phyloP scores from a whole-genome alignment of 345 rosid genomes.

The Lenwebbia sp. region DNA sequence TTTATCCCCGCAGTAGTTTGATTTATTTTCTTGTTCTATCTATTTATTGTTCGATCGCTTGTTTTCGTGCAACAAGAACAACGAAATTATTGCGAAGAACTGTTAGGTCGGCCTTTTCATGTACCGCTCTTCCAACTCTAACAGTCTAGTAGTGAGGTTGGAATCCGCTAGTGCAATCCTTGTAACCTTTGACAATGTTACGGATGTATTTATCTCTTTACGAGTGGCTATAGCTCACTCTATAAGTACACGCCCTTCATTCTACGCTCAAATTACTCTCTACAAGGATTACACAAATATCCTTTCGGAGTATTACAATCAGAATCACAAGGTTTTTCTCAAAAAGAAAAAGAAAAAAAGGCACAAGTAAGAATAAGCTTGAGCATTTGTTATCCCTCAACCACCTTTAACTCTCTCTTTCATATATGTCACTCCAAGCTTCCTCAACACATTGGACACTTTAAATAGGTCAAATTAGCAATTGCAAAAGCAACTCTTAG shows the following conservation, averaged over 20 bases:
- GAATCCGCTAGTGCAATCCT: background rate
- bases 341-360: background rate
- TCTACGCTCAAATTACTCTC: background rate
- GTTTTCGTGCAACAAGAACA: too few species aligned
- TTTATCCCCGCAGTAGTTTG: too few species aligned
- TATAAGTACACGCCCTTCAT: background rate
- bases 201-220: background rate
- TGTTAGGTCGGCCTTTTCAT: background rate
- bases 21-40: too few species aligned
- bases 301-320: background rate
- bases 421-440: too few species aligned
- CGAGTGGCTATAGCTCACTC: background rate
- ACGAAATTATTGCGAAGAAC: background rate
- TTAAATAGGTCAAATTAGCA: too few species aligned
- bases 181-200: background rate
- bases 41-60: too few species aligned
- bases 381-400: too few species aligned
- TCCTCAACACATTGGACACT: too few species aligned
- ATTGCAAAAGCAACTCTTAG: too few species aligned
- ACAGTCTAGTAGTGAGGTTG: background rate
- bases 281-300: background rate
- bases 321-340: background rate
- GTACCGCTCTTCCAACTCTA: background rate
- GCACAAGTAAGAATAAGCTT: too few species aligned
- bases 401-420: too few species aligned